Percentiles rank a stretch among this genome's conserved stretches.
These are phyloP conservation scores for Escovopsis weberi DNA, from an alignment of 2,329 filamentous ascomycete genomes.

Conservation along the genomic window DNA sequence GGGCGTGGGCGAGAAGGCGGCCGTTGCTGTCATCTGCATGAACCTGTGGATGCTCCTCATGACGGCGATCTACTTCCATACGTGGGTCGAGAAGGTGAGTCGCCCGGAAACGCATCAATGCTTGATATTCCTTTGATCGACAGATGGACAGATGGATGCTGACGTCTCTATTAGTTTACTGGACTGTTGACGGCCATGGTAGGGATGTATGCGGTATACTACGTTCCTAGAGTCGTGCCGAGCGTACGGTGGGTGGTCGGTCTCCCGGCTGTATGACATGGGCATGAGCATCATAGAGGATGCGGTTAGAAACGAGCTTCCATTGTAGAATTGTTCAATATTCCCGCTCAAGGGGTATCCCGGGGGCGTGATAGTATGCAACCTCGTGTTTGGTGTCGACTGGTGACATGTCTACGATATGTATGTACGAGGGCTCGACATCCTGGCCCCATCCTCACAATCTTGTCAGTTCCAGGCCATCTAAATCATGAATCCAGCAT, in stretches of 20 bases:
- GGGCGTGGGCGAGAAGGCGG: constrained; percentile 38
- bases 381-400: no score
- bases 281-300: no score
- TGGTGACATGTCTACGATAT: no score
- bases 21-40: constrained; percentile 49
- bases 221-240: constrained; percentile 36
- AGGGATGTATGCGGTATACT: constrained; percentile 35
- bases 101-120: no score
- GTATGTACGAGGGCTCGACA: no score
- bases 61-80: constrained; percentile 98
- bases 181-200: constrained; percentile 34
- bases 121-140: not conserved
- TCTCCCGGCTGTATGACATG: constrained; percentile 37
- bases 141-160: constrained; percentile 6
- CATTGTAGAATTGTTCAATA: no score
- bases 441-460: no score
- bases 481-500: not conserved
- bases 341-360: no score
- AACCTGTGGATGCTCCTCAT: constrained; percentile 95
- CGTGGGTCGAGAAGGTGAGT: constrained; percentile 88
- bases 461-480: no score
- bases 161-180: constrained; percentile 29
- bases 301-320: no score
- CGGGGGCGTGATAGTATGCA: no score
- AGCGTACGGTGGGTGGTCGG: constrained; percentile 30